Evolutionary conservation across 2,329 filamentous ascomycete species (phyloP), one percentile per base, ranked within the genome.

Genomic region (Westerdykella ornata): DNA sequence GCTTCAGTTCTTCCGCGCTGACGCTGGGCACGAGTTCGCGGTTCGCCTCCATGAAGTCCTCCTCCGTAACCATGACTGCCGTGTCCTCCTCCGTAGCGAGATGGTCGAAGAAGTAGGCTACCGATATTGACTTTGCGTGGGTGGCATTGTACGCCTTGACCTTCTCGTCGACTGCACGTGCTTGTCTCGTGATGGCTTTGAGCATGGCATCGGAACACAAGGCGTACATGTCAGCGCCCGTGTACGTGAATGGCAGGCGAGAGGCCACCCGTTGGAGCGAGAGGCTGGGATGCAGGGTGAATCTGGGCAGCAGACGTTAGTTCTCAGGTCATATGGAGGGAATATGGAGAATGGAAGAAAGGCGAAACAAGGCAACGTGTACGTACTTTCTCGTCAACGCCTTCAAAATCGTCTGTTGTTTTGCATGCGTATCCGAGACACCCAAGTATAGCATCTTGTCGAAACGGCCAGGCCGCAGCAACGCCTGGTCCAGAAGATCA

Each of bases 361-460:
- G n/a, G 12, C 12, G 5, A 14, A 18, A 17, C 29, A 17, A 11
- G 19, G 9, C 12, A 29, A 8, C n/a, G 30, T 11, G 19, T n/a
- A 77, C 83, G 57, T 74, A 89, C 85, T 97, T 98, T 58, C 92
- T 78, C 1, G 92, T 97, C 60, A 98, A 71, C 1, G 92, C 92
- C 65, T 97, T 88, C 60, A 98, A 71, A 49, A 98, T 97, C 16
- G 82, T 96, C 47, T 87, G 78, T 68, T 98, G 92, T 72, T 97
- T 97, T 14, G 94, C 86, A 57, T 97, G 90, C 3, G 89, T 96
- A 66, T 98, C 92, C 6, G 88, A 94, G 7, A 98, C 88, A 28
- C 92, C 92, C 11, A 98, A 74, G 60, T 97, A 98, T 20, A 98
- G 77, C 89, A 97, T 94, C 73, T 97, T 97, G 63, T 98, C 92